These are phyloP conservation scores for Lodderomyces beijingensis DNA, from an alignment of 1,139 yeast genomes.

Conservation along the genomic window DNA sequence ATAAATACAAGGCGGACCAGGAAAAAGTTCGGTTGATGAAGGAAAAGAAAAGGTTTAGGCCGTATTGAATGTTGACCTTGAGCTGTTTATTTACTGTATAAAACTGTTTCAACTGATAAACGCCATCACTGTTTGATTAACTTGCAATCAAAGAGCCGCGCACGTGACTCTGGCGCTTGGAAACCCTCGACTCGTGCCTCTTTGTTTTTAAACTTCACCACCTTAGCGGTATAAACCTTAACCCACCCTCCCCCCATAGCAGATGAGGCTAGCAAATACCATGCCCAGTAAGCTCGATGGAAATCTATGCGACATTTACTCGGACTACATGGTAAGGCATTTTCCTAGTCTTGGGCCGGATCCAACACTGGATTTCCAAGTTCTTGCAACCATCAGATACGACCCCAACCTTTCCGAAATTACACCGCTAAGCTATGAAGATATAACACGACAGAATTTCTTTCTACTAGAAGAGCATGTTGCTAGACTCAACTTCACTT, in stretches of 20 bases:
- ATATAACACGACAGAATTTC: constrained; percentile 37
- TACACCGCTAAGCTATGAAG: constrained; percentile 22
- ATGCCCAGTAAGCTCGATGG: constrained; percentile 1
- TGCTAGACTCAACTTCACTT: constrained; percentile 51
- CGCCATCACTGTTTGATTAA: too few relatives aligned
- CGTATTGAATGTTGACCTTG: too few relatives aligned
- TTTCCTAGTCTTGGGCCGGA: constrained; percentile 16
- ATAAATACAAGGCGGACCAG: constrained; percentile 86
- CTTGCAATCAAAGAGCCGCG: too few relatives aligned
- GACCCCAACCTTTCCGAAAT: constrained; percentile 50
- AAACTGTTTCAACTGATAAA: too few relatives aligned
- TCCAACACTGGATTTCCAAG: constrained; percentile 39
- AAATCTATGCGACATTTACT: constrained; percentile 9
- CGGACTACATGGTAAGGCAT: constrained; percentile 17
- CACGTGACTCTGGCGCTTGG: too few relatives aligned
- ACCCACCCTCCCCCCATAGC: too few relatives aligned
- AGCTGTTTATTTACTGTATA: too few relatives aligned
- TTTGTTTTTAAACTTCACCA: too few relatives aligned
- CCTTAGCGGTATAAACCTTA: too few relatives aligned
- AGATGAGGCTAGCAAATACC: background rate
- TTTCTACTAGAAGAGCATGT: constrained; percentile 64
- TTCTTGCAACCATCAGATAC: constrained; percentile 67
- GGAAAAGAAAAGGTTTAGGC: constrained; percentile 79
- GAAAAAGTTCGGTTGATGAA: constrained; percentile 74
- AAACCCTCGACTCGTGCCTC: too few relatives aligned